phyloP scores from a whole-genome alignment of 306 rosid genomes.

The Hippophae gyantsensis region DNA sequence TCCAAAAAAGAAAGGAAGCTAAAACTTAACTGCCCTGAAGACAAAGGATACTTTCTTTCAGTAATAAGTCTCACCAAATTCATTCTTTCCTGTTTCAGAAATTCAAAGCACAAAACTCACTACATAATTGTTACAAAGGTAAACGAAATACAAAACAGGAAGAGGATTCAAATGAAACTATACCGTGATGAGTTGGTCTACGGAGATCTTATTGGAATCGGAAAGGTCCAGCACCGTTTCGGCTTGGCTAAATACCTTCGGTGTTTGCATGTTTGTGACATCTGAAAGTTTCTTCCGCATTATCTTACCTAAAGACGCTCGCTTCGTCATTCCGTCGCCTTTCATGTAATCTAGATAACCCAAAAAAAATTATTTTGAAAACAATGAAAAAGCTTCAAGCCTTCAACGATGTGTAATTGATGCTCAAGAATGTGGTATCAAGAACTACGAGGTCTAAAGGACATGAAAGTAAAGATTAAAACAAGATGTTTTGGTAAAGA shows the following conservation, averaged over 20 bases:
- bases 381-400: not conserved
- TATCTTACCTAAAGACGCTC: conserved; percentile 45
- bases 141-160: not conserved
- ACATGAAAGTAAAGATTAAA: not conserved
- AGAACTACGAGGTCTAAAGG: not conserved
- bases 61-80: conserved; percentile 41
- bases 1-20: not conserved
- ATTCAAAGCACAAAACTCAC: conserved; percentile 6
- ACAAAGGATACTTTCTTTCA: conserved; percentile 67
- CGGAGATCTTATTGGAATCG: conserved; percentile 17
- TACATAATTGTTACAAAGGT: not conserved
- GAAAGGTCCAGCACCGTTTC: conserved; percentile 17
- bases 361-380: conserved; percentile 2
- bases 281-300: conserved; percentile 71
- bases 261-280: conserved; percentile 45
- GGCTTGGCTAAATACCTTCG: conserved; percentile 15
- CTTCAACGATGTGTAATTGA: not conserved
- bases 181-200: conserved; percentile 66
- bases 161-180: conserved; percentile 1
- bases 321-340: conserved; percentile 39
- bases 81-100: conserved; percentile 54
- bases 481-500: not conserved
- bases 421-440: not conserved
- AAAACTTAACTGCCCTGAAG: not conserved
- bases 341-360: not conserved